phyloP scores from a whole-genome alignment of 2,329 filamentous ascomycete species.

The Arthrobotrys sinensis region DNA sequence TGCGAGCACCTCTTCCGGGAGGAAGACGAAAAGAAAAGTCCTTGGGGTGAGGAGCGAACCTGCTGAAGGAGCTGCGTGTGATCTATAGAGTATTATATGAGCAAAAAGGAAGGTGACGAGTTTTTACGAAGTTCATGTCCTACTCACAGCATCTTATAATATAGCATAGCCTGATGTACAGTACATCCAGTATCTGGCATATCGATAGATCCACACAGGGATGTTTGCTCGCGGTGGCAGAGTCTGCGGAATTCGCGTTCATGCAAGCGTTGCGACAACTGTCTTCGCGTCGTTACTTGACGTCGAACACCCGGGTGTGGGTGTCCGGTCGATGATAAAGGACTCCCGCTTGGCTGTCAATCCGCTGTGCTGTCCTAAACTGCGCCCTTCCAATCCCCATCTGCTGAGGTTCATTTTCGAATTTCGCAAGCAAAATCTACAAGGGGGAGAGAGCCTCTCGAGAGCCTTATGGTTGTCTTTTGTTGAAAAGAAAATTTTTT shows the following conservation, averaged over 20 bases:
- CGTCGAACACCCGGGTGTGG: background rate
- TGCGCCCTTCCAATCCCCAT: no score
- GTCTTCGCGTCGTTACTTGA: background rate
- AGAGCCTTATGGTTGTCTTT: conserved; percentile 8
- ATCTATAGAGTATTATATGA: background rate
- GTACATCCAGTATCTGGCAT: background rate
- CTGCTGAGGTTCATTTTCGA: background rate
- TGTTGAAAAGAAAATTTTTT: no score
- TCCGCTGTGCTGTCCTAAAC: no score
- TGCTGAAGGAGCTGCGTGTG: background rate
- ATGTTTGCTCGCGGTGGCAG: background rate
- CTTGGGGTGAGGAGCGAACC: background rate
- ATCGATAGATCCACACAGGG: no score
- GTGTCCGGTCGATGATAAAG: background rate
- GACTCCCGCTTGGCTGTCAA: background rate
- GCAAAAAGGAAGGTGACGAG: no score
- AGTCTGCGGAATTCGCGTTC: conserved; percentile 1
- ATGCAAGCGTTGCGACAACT: background rate
- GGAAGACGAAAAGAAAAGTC: background rate
- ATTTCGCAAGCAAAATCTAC: no score
- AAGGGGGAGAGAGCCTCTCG: background rate
- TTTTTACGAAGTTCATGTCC: no score
- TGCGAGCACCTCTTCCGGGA: background rate
- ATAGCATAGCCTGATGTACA: background rate
- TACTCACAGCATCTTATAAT: no score